Conservation (phyloP, 192 early-diverging fungal species). For the Geranomyces variabilis region DNA sequence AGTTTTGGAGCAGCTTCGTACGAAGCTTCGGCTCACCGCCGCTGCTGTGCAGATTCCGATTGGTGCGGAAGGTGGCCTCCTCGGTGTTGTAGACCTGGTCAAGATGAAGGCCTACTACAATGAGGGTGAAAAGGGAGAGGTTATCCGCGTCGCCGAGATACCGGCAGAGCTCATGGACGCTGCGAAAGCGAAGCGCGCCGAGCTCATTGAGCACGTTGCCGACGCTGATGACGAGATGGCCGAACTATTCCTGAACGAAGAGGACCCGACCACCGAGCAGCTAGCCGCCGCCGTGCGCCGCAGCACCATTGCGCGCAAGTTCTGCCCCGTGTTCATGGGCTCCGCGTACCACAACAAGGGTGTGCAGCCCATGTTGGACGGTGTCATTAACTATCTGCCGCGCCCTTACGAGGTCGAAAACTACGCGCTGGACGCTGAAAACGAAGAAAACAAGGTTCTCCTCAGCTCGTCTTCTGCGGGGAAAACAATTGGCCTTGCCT, state of each 20-base stretch:
- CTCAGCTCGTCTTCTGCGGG: constrained; percentile 51
- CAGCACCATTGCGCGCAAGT: constrained; percentile 67
- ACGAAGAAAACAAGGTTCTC: constrained; percentile 45
- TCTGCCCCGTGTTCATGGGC: constrained; percentile 89
- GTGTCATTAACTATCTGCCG: constrained; percentile 85
- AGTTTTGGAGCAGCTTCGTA: constrained; percentile 64
- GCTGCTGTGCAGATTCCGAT: constrained; percentile 64
- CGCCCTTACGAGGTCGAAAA: constrained; percentile 71
- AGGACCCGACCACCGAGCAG: constrained; percentile 72
- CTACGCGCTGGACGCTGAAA: constrained; percentile 45
- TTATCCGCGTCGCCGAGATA: constrained; percentile 57
- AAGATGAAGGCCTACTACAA: constrained; percentile 86
- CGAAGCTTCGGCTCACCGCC: constrained; percentile 52
- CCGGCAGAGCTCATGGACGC: constrained; percentile 43
- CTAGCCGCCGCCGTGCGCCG: constrained; percentile 72
- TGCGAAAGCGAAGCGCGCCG: constrained; percentile 63
- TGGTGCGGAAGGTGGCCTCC: constrained; percentile 82
- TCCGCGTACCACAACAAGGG: constrained; percentile 88
- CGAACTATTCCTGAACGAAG: constrained; percentile 80
- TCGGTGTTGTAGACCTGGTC: constrained; percentile 91
- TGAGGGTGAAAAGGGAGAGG: constrained; percentile 83
- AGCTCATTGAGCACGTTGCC: constrained; percentile 82
- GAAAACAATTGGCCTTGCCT: constrained; percentile 86
- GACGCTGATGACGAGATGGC: constrained; percentile 87
- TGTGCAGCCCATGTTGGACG: constrained; percentile 94